Evolutionary conservation across 805 yeast genomes (phyloP), one percentile per base, ranked within the genome.

Genomic region (Kodamaea restingae): DNA sequence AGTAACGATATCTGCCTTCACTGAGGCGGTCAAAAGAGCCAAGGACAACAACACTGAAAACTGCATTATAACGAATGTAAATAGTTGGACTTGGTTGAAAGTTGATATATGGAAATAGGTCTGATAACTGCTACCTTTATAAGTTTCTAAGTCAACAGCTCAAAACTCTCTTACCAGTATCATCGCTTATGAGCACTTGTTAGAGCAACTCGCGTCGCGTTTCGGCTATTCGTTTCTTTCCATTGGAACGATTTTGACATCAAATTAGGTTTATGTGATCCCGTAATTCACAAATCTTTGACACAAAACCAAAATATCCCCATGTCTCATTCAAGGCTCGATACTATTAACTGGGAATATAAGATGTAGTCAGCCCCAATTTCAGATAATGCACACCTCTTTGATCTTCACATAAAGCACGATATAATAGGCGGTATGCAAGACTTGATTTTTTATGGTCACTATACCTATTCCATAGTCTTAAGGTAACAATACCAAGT

Each of bases 21-120:
- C 39, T 38, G 41, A 31, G 32, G 18, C 36, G 24, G 44, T 38
- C 20, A 42, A 24, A 17, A 39, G 24, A 26, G 40, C 43, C 32
- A 45, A 15, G 25, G 45, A 36, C 20, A 42, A 32, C 14, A 44
- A 32, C 21, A 42, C 30, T 32, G 45, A 22, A 21, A 38, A 37
- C 25, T 36, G 38, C 47, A 43, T 35, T 18, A 11, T 43, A 28
- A 40, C 41, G 48, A 45, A 42, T 38, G 49, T 43, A 45, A 7
- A 27, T 44, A 43, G 47, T 45, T 45, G 47, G 49, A 36, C 44
- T 37, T n/a, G 15, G 17, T 17, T 39, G 30, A 33, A 29, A 38
- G 34, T 17, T 31, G 15, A 25, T n/a, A n/a, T 18, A 24, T 10
- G 7, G 18, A 21, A 27, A 33, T 29, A 28, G 20, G n/a, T n/a